Percentiles rank a stretch among this genome's conserved stretches.
Conservation (phyloP, 495 filamentous ascomycete genomes). For the Tetracladium setigerum region DNA sequence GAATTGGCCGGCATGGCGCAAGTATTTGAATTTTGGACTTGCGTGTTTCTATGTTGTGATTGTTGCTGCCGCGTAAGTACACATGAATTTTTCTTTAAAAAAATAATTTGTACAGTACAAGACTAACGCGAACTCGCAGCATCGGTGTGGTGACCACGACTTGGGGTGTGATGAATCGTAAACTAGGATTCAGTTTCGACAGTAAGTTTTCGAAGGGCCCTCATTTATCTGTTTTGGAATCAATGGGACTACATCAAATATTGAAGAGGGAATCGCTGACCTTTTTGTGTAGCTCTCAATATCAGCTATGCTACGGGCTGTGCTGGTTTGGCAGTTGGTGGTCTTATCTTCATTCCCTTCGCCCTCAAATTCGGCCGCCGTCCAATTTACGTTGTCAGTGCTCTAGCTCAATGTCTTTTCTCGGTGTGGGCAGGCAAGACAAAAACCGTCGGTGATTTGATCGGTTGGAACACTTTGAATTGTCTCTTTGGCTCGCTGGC, state of each 20-base stretch:
- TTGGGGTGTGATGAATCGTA: constrained; percentile 32
- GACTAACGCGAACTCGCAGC: no score
- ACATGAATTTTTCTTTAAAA: no score
- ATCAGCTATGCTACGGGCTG: constrained; percentile 29
- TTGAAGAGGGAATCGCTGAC: no score
- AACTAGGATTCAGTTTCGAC: constrained; percentile 29
- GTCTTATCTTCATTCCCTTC: constrained; percentile 37
- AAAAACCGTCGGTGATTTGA: constrained; percentile 25
- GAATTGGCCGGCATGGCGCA: constrained; percentile 20
- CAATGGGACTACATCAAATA: no score
- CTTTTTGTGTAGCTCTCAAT: constrained; percentile 23
- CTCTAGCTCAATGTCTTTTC: constrained; percentile 25
- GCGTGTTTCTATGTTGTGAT: constrained; percentile 33
- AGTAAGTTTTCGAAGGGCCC: no score
- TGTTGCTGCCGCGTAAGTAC: constrained; percentile 24
- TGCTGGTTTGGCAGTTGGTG: constrained; percentile 31
- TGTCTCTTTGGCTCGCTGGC: constrained; percentile 32
- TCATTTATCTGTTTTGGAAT: no score
- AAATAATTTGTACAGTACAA: no score
- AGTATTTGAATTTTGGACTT: constrained; percentile 31
- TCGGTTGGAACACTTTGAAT: constrained; percentile 26
- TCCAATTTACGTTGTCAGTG: constrained; percentile 35
- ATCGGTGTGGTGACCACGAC: constrained; percentile 32
- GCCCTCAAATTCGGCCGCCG: constrained; percentile 39
- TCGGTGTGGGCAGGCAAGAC: constrained; percentile 13